Evolutionary conservation across 495 filamentous ascomycete genomes (phyloP).

Genomic region (Trichoderma asperelloides): DNA sequence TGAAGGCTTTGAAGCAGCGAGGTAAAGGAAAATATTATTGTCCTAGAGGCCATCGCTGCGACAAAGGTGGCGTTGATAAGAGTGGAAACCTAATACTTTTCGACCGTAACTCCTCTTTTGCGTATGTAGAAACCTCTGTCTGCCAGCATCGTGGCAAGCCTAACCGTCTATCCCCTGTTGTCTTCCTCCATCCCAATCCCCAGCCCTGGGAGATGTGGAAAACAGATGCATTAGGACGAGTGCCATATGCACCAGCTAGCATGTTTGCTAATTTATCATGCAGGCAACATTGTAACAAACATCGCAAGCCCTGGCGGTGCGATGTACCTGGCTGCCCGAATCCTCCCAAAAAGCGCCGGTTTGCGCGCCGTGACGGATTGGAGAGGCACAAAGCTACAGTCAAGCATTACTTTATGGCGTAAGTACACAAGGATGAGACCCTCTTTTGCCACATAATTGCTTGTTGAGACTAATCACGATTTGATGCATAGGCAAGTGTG

Average conservation of each 20-base stretch:
- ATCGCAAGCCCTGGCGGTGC: conserved; percentile 10
- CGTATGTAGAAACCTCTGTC: background rate
- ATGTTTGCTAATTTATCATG: background rate
- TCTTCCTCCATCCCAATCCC: background rate
- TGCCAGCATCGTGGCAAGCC: background rate
- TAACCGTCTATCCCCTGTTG: background rate
- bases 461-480: background rate
- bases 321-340: conserved; percentile 1
- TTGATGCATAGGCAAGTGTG: background rate
- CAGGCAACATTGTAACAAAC: conserved; percentile 10
- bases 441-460: background rate
- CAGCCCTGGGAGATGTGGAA: background rate
- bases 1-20: conserved; percentile 1
- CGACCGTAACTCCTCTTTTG: conserved; percentile 9
- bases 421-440: background rate
- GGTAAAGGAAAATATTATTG: conserved; percentile 7
- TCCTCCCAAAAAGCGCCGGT: conserved; percentile 7
- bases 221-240: background rate
- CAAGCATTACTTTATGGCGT: conserved; percentile 5
- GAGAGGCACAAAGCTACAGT: conserved; percentile 7
- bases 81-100: background rate
- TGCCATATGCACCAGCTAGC: background rate
- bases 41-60: background rate
- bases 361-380: conserved; percentile 6
- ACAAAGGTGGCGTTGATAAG: conserved; percentile 6